Conservation (phyloP, 2,329 filamentous ascomycete species). For the Zarea fungicola region DNA sequence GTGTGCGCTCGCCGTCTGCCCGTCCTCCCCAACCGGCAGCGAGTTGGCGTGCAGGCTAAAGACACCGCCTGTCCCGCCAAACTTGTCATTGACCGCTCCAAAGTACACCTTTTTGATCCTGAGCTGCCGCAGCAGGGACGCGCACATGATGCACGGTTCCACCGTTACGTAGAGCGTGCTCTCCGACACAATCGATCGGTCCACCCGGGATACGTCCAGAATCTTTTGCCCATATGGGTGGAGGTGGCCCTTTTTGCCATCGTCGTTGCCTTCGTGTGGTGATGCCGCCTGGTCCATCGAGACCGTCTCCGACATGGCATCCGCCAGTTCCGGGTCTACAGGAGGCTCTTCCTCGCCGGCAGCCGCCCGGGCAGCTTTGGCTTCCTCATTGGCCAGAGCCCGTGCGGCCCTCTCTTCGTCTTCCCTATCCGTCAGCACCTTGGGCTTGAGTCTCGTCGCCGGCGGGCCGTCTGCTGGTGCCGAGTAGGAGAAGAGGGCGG, state of each 20-base stretch:
- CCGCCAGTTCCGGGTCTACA: neutral
- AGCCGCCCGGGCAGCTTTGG: constrained; percentile 17
- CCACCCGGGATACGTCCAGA: constrained; percentile 51
- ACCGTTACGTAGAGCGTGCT: constrained; percentile 90
- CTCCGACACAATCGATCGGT: constrained; percentile 63
- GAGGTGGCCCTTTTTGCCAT: constrained; percentile 51
- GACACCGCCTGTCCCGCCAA: constrained; percentile 92
- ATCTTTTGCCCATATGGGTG: constrained; percentile 58
- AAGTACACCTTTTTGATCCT: constrained; percentile 88
- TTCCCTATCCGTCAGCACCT: constrained; percentile 22
- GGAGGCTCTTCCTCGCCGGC: constrained; percentile 11
- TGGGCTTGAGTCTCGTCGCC: constrained; percentile 30
- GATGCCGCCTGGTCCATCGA: constrained; percentile 19
- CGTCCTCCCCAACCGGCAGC: constrained; percentile 31
- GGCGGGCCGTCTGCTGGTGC: constrained; percentile 23
- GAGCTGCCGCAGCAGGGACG: constrained; percentile 83
- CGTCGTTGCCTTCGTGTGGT: constrained; percentile 44
- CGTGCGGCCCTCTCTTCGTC: constrained; percentile 14
- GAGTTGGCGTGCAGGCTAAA: constrained; percentile 73
- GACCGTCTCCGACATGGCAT: constrained; percentile 16
- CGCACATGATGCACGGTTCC: constrained; percentile 98
- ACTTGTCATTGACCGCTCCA: constrained; percentile 92
- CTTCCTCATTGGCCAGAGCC: constrained; percentile 19
- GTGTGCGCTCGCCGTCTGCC: constrained; percentile 36
- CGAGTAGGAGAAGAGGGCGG: constrained; percentile 45